Evolutionary conservation across 2,329 filamentous ascomycete species (phyloP), one percentile per base, ranked within the genome.

Genomic region (Leptographium procerum): DNA sequence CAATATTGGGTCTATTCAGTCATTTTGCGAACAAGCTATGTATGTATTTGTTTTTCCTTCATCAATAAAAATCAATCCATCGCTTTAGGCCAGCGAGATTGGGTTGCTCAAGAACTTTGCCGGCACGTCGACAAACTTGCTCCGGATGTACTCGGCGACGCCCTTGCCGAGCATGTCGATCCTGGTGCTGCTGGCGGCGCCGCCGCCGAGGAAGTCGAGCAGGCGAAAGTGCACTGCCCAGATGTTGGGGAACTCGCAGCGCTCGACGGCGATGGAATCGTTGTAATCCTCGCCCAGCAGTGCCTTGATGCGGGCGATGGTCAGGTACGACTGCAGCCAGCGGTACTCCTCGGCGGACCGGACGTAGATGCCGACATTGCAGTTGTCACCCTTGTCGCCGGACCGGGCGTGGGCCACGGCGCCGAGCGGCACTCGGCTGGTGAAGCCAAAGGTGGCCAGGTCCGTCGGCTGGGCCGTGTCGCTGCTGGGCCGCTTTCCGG

Each of bases 141-240:
- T 65, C 22, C 69, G 65, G 36, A 80, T 63, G 65, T 75, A 81
- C 68, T 81, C 78, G 16, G 71, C 75, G 63, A 80, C 74, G 0
- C 77, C 76, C 64, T 81, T 81, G 2, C 73, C 79, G 62, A 81
- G 73, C 2, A 71, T 70, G 66, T 81, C 78, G 24, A 81, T 59
- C 28, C 73, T 65, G 36, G 69, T 72, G 26, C 72, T 76, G 59
- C 75, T 77, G 62, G 76, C 79, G 1, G 81, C 74, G 0, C 73
- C 73, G 1, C 70, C 65, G 2, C 74, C 73, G 13, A 78, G 61
- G 24, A 75, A 70, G 2, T 74, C 75, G 59, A 73, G 74, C 5
- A 78, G 66, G 71, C 0, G 73, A 72, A 59, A 45, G 55, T 61
- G 59, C 16, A 61, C 59, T 13, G 54, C 48, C 48, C 66, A 63